Conservation (phyloP, 768 basidiomycete genomes). For the Podaxis pistillaris region DNA sequence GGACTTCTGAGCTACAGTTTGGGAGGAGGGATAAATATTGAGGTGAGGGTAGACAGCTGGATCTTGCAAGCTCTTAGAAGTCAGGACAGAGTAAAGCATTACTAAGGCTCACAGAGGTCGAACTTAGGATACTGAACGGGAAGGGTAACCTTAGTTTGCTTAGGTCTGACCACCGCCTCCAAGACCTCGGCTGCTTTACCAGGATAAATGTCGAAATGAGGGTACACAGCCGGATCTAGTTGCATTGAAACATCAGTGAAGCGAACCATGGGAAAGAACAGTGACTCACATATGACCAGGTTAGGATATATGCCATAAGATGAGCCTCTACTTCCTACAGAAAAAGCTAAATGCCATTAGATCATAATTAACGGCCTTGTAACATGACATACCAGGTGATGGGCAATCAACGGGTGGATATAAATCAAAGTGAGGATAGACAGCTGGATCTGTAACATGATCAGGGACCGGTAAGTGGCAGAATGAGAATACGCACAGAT, state of each 20-base stretch:
- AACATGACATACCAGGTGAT: not conserved
- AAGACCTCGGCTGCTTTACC: not conserved
- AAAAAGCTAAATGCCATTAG: not conserved
- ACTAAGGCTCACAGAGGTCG: slow-evolving; percentile 28
- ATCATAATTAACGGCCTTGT: not conserved
- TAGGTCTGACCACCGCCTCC: not conserved
- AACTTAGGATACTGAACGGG: slow-evolving; percentile 31
- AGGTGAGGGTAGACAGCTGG: slow-evolving; percentile 31
- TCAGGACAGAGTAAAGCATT: not conserved
- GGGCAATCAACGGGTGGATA: slow-evolving; percentile 20
- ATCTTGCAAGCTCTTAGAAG: slow-evolving; percentile 25
- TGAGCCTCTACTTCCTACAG: not conserved
- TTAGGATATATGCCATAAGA: slow-evolving; percentile 4
- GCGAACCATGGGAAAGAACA: not conserved
- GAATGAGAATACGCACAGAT: slow-evolving; percentile 11
- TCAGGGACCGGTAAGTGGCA: not conserved
- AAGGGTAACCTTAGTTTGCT: not conserved
- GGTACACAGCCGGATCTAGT: slow-evolving; percentile 37
- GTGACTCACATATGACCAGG: slow-evolving; percentile 10
- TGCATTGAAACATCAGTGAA: not conserved
- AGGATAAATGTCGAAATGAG: slow-evolving; percentile 24
- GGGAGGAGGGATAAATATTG: slow-evolving; percentile 19
- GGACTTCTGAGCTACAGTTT: slow-evolving; percentile 13
- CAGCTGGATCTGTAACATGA: slow-evolving; percentile 13
- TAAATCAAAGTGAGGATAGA: slow-evolving; percentile 35